phyloP scores from a whole-genome alignment of 2,329 filamentous ascomycete genomes.

The Ceratocystis destructans region DNA sequence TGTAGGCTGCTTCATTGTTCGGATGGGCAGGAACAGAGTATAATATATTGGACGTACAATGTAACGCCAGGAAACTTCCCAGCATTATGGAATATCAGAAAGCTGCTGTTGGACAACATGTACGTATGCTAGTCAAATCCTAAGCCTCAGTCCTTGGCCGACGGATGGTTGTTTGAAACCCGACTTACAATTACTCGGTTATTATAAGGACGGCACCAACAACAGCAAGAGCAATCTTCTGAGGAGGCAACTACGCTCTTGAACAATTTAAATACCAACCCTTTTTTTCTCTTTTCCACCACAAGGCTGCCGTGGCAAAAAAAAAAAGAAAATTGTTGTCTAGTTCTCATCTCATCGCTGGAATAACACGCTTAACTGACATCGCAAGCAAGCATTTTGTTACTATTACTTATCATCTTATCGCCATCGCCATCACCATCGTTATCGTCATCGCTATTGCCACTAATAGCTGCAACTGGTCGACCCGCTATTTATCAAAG shows the following conservation, averaged over 20 bases:
- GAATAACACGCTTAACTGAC: neutral
- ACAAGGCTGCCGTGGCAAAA: neutral
- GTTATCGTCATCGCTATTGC: neutral
- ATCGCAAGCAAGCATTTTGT: neutral
- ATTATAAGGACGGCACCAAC: conserved; percentile 2
- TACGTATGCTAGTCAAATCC: neutral
- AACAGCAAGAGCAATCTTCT: neutral
- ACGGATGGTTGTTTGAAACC: neutral
- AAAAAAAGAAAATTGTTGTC: neutral
- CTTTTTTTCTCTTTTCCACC: neutral
- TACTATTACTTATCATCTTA: neutral
- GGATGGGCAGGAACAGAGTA: neutral
- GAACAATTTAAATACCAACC: neutral
- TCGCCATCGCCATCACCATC: neutral
- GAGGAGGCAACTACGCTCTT: neutral
- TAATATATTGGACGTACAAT: neutral
- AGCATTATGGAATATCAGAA: neutral
- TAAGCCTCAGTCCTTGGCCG: neutral
- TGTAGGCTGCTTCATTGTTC: neutral
- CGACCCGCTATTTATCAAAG: neutral
- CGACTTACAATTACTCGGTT: neutral
- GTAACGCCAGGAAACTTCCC: neutral
- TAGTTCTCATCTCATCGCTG: neutral
- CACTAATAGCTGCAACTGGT: neutral
- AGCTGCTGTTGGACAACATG: neutral